Base-by-base conservation (phyloP, 192 early-diverging fungal species). In the Coemansia sp. region DNA sequence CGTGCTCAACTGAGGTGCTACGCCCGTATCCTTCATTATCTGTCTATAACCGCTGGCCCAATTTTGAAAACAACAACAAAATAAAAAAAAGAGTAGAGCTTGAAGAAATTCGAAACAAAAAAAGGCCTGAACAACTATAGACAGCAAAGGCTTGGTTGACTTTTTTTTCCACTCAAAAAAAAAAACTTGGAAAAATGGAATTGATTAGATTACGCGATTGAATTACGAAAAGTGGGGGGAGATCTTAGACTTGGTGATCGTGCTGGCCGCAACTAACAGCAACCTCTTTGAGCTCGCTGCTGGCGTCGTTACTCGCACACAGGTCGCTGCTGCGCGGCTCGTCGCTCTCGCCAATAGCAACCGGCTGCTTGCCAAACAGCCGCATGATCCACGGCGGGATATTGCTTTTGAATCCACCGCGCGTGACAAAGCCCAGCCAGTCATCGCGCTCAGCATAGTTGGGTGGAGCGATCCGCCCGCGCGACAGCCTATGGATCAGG, bases 401-500 rank as follows among this genome's bases (percentile, higher is more conserved):
- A 33, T 71, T 80, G 63, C 65, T 59, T 45, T 66, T 69, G 63
- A 71, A 53, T 0, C 73, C 72, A 13, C 73, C 78, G 4, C 65
- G 35, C 9, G 69, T 66, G 2, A 80, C 56, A 63, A 80, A 80
- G 13, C 50, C 78, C 13, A 75, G 20, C 77, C 77, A 80, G 62
- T 75, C 63, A 20, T 80, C 77, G 26, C 72, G 65, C 38, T 71
- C 53, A n/a, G 65, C 60, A 43, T 62, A 75, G 69, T 74, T 80
- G 1, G 72, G 77, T 26, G 77, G 77, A 10, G 64, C 74, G 56
- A 87, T 77, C 21, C 85, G 79, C 23, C 88, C 89, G 23, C 82
- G 35, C 21, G 85, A 84, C 2, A 85, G 33, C 67, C 84, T 89
- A 60, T 84, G 74, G 3, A 92, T 24, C 35, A 90, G 35, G 21